phyloP scores from a whole-genome alignment of 2,329 filamentous ascomycete genomes.

The Aspergillus intermedius region DNA sequence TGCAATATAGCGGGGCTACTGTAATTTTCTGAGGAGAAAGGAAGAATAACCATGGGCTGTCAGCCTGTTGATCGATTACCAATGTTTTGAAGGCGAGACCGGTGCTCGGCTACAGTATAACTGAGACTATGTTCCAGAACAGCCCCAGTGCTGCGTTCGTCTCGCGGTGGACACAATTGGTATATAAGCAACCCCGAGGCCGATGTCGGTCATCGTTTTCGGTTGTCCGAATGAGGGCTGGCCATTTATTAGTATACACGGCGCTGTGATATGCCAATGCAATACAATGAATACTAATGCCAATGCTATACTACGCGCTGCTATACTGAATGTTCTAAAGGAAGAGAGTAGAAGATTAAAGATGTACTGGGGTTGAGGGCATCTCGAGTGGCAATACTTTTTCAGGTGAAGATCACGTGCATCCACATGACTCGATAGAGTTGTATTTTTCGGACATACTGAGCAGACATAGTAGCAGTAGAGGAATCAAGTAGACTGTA shows the following conservation, averaged over 20 bases:
- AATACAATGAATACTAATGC: not conserved
- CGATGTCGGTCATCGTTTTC: constrained; percentile 4
- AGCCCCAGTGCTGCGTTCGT: not conserved
- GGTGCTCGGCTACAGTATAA: no score
- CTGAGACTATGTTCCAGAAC: not conserved
- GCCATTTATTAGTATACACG: no score
- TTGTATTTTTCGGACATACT: no score
- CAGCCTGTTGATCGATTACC: not conserved
- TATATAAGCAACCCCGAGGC: not conserved
- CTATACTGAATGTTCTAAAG: not conserved
- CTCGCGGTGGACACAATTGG: not conserved
- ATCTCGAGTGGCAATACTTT: not conserved
- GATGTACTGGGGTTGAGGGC: not conserved
- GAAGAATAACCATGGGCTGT: not conserved
- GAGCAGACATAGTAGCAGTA: not conserved
- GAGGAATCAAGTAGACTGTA: no score
- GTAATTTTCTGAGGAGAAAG: not conserved
- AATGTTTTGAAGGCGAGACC: not conserved
- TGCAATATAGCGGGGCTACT: not conserved
- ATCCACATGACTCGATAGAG: not conserved
- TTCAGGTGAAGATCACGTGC: not conserved
- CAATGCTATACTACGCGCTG: not conserved
- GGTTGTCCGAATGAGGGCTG: not conserved
- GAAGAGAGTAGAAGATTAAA: constrained; percentile 4
- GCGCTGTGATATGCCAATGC: no score